Base-by-base conservation (phyloP, 768 basidiomycete species). In the Inosperma sp. region DNA sequence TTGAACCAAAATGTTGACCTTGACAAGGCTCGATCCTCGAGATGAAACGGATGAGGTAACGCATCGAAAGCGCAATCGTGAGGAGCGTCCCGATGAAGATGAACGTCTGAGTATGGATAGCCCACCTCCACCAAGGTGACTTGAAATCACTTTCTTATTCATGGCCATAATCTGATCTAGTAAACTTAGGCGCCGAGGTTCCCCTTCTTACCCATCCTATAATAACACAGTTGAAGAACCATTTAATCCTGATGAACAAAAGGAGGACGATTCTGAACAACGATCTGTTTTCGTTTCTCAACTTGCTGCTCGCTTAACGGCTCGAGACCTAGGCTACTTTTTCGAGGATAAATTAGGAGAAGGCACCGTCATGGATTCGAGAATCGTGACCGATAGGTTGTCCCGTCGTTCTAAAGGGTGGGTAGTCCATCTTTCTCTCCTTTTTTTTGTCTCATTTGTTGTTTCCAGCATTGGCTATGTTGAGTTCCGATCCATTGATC, bases 251-350 rank as follows among this genome's bases (percentile, higher is more conserved):
- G 91, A 95, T 59, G 93, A 97, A 57, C 86, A 87, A 6, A 87
- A 86, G 62, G 91, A 93, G 68, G 93, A 97, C 65, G 95, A 98
- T 65, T 93, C 92, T 49, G 96, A 98, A 82, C 87, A 91, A 64
- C 88, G 96, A 69, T 97, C 96, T 61, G 92, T 97, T 59, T 98
- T 98, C 72, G 93, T 96, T 65, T 95, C 94, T 61, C 96, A 98
- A 73, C 84, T 99, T 66, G 92, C 96, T 61, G 93, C 93, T 55
- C 86, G 93, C 64, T 82, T 98, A 66, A 97, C 94, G 52, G 93
- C 94, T 61, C 84, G 93, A 66, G 96, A 99, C 74, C 76, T 99
- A 71, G 94, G 94, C 58, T 90, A 93, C 72, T 99, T 99, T 76
- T 98, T 99, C 65, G 95, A 98, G 75, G 89, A 95, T 65, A 91